A percentile compares a stretch with the other conserved stretches of the same genome.
phyloP scores from a whole-genome alignment of 2,329 filamentous ascomycete genomes.

The Penicillium sp. region DNA sequence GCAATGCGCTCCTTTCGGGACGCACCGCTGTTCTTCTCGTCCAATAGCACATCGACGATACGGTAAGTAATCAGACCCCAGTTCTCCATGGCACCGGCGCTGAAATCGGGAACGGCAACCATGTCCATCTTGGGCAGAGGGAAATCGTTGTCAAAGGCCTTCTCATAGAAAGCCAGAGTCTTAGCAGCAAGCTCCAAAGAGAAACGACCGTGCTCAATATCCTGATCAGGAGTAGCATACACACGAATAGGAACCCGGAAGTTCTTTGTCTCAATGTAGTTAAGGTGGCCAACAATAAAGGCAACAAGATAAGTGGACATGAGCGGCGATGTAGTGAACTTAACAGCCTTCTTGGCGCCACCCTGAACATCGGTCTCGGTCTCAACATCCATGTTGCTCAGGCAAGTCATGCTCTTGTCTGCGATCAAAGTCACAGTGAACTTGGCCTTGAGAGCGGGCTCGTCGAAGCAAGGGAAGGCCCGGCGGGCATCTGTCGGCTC shows the following conservation, averaged over 20 bases:
- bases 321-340: conserved; percentile 85
- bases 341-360: conserved; percentile 77
- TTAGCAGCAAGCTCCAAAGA: conserved; percentile 85
- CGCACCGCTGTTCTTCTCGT: conserved; percentile 88
- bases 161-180: conserved; percentile 92
- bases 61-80: conserved; percentile 96
- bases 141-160: conserved; percentile 85
- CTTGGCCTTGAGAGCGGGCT: conserved; percentile 88
- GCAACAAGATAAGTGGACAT: conserved; percentile 97
- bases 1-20: conserved; percentile 90
- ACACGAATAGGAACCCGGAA: conserved; percentile 92
- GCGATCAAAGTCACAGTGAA: conserved; percentile 91
- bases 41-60: conserved; percentile 84
- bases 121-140: conserved; percentile 94
- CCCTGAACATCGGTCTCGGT: conserved; percentile 73
- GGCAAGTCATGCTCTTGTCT: conserved; percentile 84
- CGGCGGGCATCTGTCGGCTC: conserved; percentile 91
- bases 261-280: conserved; percentile 86
- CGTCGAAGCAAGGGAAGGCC: conserved; percentile 95
- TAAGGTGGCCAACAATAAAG: conserved; percentile 91
- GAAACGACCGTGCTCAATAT: conserved; percentile 90
- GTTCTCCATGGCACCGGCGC: conserved; percentile 96
- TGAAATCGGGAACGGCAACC: conserved; percentile 94
- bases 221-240: conserved; percentile 86
- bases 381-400: conserved; percentile 96